Evolutionary conservation across 176 grass and related monocot species (phyloP), one percentile per base, ranked within the genome.

Genomic region (Triticum urartu): DNA sequence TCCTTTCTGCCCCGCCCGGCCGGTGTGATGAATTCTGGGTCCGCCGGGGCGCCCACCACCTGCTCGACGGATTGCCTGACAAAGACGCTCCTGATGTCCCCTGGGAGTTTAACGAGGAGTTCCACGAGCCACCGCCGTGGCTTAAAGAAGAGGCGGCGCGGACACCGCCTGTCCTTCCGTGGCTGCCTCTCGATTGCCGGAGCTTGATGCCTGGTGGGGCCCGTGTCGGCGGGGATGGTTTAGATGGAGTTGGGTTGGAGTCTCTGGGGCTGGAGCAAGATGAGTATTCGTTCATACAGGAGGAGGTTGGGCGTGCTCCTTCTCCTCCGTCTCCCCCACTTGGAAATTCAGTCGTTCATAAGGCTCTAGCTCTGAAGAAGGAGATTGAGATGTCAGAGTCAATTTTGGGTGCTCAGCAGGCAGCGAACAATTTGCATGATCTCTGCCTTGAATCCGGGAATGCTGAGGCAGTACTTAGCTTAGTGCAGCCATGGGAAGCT

Each of bases 401-500:
- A 1, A 48, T 88, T 20, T 75, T 79, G 42, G 88, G 45, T 61
- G 83, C 91, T 33, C 74, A 93, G 67, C 61, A 15, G 6, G 18
- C 77, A 70, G 91, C 76, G 0, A 88, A 89, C 33, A 83, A 91
- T 75, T 79, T 98, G 63, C 84, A 84, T 74, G 38, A 91, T 48
- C 79, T 98, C 33, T 98, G 90, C 35, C 9, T 82, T 38, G 84
- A 90, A 32, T 93, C 91, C 14, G 61, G 92, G 71, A 91, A 92
- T 87, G 50, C 81, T 3, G 59, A 87, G 24, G 84, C 62, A 3
- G 81, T 94, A 61, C 89, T 98, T 64, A 91, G 73, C 75, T 79
- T 98, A 50, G 86, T 92, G 30, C 81, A 64, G 54, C 95, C 95
- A 10, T 98, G 95, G 95, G 79, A 89, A 80, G 92, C 92, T 3